A percentile compares a stretch with the other conserved stretches of the same genome.
Conservation (phyloP, 345 rosid genomes). For the Moricandia moricandioides region DNA sequence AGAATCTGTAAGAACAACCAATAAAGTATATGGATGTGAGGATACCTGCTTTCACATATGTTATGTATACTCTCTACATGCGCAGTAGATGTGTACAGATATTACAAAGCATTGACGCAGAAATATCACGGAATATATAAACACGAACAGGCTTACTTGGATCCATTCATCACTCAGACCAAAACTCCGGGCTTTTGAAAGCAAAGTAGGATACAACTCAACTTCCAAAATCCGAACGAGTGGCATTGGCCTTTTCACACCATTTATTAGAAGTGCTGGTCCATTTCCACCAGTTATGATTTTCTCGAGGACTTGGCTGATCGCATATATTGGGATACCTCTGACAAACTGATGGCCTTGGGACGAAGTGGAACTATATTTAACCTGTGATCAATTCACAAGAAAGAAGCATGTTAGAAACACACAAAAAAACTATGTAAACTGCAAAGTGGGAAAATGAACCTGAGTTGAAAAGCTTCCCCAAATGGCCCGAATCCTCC, state of each 20-base stretch:
- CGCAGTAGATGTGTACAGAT: not conserved
- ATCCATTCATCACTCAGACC: constrained; percentile 85
- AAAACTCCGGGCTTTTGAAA: constrained; percentile 90
- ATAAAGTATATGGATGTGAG: not conserved
- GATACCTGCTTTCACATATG: not conserved
- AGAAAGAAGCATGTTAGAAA: constrained; percentile 8
- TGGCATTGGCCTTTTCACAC: constrained; percentile 81
- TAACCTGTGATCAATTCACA: constrained; percentile 52
- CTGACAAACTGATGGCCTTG: constrained; percentile 91
- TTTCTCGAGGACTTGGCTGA: constrained; percentile 75
- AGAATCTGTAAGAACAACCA: constrained; percentile 52
- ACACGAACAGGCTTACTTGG: constrained; percentile 48
- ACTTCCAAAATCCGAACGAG: constrained; percentile 84
- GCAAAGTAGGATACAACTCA: constrained; percentile 83
- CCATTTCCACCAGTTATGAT: constrained; percentile 68
- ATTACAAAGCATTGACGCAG: too few relatives aligned
- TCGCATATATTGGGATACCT: constrained; percentile 73
- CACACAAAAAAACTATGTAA: not conserved
- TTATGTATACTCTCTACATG: not conserved
- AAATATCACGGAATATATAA: not conserved
- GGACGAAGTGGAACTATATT: constrained; percentile 64
- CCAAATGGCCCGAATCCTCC: constrained; percentile 91
- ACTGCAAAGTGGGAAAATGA: constrained; percentile 21
- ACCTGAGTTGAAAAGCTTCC: constrained; percentile 97
- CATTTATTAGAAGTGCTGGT: constrained; percentile 70